phyloP scores from a whole-genome alignment of 2,329 filamentous ascomycete genomes.

The Pseudocercospora eumusae region DNA sequence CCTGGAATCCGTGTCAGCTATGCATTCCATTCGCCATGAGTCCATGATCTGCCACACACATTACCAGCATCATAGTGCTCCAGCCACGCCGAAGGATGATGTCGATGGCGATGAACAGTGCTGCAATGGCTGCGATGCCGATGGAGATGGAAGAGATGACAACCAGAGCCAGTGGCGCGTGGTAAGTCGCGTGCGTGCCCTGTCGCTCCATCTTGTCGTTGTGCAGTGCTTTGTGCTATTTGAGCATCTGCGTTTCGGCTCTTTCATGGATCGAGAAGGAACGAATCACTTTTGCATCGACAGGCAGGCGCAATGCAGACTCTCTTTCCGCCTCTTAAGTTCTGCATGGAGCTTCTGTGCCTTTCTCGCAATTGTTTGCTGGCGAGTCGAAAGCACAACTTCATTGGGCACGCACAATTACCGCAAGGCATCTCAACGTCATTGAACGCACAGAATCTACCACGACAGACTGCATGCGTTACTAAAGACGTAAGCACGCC shows the following conservation, averaged over 20 bases:
- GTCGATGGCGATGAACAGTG: conserved; percentile 13
- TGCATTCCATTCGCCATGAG: background rate
- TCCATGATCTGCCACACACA: conserved; percentile 4
- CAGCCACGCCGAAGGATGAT: conserved; percentile 20
- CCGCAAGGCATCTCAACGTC: conserved; percentile 38
- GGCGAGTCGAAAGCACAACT: background rate
- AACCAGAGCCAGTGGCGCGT: conserved; percentile 4
- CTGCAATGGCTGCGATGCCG: conserved; percentile 14
- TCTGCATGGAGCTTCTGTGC: background rate
- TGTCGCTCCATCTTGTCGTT: background rate
- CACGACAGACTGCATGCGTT: background rate
- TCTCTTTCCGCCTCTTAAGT: background rate
- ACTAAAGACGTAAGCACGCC: background rate
- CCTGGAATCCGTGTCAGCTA: conserved; percentile 9
- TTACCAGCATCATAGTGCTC: conserved; percentile 21
- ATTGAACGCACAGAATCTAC: background rate
- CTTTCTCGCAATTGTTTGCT: conserved; percentile 1
- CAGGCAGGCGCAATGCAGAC: background rate
- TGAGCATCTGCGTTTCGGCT: background rate
- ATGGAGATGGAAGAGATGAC: conserved; percentile 18
- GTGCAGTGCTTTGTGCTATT: background rate
- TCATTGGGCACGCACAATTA: conserved; percentile 29
- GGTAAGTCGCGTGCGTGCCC: conserved; percentile 2
- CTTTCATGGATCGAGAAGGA: background rate
- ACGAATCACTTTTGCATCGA: background rate